These are phyloP conservation scores for Salix exigua DNA, from an alignment of 345 rosid genomes.

Conservation along the genomic window DNA sequence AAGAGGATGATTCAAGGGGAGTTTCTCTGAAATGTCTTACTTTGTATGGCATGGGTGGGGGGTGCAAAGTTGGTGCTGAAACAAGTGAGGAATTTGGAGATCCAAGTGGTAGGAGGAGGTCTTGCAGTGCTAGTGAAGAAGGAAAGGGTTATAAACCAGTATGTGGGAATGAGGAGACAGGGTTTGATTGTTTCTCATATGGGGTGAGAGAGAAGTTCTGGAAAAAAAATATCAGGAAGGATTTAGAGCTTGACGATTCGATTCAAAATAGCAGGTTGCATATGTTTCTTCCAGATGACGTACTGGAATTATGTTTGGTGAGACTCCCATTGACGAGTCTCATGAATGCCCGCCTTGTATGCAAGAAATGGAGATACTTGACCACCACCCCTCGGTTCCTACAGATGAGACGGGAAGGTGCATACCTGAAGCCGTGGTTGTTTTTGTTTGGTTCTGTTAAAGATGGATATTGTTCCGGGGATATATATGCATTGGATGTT, in stretches of 20 bases:
- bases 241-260: constrained; percentile 40
- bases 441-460: constrained; percentile 81
- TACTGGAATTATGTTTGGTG: constrained; percentile 86
- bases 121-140: constrained; percentile 69
- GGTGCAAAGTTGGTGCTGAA: constrained; percentile 95
- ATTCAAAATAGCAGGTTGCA: constrained; percentile 50
- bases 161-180: constrained; percentile 69
- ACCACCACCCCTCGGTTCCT: constrained; percentile 65
- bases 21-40: constrained; percentile 65
- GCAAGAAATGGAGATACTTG: constrained; percentile 89
- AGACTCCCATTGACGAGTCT: constrained; percentile 80
- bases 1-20: constrained; percentile 50
- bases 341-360: constrained; percentile 86
- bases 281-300: constrained; percentile 77
- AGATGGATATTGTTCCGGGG: constrained; percentile 78
- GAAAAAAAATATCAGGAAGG: constrained; percentile 61
- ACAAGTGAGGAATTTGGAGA: constrained; percentile 75
- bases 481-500: constrained; percentile 73
- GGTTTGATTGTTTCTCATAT: constrained; percentile 81
- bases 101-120: constrained; percentile 66
- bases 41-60: constrained; percentile 71
- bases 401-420: constrained; percentile 68
- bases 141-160: constrained; percentile 52
- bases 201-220: constrained; percentile 79
- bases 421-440: constrained; percentile 76